Base-by-base conservation (phyloP, 352 stramenopile species). In the Pythium plurisporium region DNA sequence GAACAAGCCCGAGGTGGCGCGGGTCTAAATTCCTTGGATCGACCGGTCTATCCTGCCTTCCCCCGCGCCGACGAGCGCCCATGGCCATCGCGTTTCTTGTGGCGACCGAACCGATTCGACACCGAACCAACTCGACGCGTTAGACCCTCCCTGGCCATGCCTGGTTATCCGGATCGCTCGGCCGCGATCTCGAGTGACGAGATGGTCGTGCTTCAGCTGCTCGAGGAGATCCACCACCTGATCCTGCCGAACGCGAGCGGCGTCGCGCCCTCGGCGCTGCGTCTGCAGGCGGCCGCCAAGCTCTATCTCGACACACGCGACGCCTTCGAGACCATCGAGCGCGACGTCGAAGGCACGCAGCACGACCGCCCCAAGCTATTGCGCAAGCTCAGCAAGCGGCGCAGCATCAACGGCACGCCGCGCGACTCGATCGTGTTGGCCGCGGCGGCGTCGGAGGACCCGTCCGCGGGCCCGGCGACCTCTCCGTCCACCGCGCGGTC, bases 261-360 rank as follows among this genome's bases (percentile, higher is more conserved):
- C 27, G 51, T 65, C 11, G 33, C 73, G 20, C 64, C 67, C 6
- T 62, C 55, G 12, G 25, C 55, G 19, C 46, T 59, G 15, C 62
- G 66, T 0, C 66, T 86, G 40, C 68, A 75, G n/a, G 76, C 79
- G 8, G 80, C 80, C 3, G 78, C 80, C 22, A 86, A 85, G 61
- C 65, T 91, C 43, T 91, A 87, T 53, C 66, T 91, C 17, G 78
- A 89, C 62, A 91, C 78, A 17, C 78, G 81, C 26, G 78, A 91
- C 50, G 79, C 78, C 9, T 91, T 87, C 42, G 76, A 91, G 51
- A 76, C 68, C 0, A 77, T 87, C 38, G 78, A 91, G 46, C 65
- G 73, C 10, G 53, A 76, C 31, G 68, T 87, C 15, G 77, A 89
- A 41, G 59, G 74, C 46, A 30, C 74, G 17, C 43, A 53, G 26